Base-by-base conservation (phyloP, 2,329 filamentous ascomycete genomes). In the Gliomastix tumulicola region DNA sequence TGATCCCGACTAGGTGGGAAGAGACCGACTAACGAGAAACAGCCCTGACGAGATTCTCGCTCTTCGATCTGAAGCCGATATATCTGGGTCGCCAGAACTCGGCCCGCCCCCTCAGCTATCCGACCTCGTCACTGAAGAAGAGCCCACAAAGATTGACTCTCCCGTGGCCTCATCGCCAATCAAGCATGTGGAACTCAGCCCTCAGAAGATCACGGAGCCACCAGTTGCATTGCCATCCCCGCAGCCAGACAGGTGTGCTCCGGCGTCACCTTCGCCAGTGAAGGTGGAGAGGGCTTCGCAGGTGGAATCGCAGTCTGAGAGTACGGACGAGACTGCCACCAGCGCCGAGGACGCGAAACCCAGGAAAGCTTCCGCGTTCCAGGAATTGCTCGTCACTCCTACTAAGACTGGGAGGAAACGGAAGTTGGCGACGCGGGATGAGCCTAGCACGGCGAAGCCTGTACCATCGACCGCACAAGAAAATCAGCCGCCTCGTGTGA, bases 41-140 rank as follows among this genome's bases (percentile, higher is more conserved):
- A 82, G 77, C 44, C 67, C 68, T 17, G 74, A 79, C 7, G 75
- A 85, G 47, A 78, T 84, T 27, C 58, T 79, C 23, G 80, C 69
- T n/a, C 62, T 80, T 21, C 66, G 68, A 35, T 33, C 30, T 13
- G 38, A 41, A 21, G 39, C 35, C 31, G 61, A 67, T 34, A 65
- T 66, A 22, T 67, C 66, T 31, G 75, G 82, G 28, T 85, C 82
- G 4, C 81, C 82, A 6, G 81, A 87, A 39, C 68, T 88, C 31
- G 82, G 82, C 1, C 73, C 78, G 5, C 76, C 77, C 6, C 73
- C 76, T 2, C n/a, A n/a, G n/a, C 63, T 76, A 31, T 79, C 74
- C 8, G 66, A 71, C 39, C 76, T 71, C 43, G 67, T 78, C n/a
- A 69, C 78, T 23, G 66, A 71, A 36, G 66, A 71, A 36, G 71